Conservation (phyloP, 163 green algal species). For the Scenedesmus sp. region DNA sequence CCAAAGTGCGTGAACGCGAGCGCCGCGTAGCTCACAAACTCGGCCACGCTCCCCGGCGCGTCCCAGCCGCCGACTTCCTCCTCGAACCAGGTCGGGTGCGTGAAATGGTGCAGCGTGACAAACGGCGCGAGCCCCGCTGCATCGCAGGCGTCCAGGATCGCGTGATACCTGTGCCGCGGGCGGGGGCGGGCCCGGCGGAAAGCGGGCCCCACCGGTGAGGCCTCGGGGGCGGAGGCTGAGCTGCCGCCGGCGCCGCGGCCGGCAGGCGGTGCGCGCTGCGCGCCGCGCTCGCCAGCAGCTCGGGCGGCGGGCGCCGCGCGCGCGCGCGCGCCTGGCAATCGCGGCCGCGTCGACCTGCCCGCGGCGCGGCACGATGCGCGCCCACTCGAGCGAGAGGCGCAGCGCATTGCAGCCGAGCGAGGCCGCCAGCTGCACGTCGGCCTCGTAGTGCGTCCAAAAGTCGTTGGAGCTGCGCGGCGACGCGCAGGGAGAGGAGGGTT, state of each 20-base stretch:
- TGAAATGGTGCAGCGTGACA: constrained; percentile 88
- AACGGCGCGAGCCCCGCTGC: constrained; percentile 66
- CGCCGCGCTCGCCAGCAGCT: too few relatives aligned
- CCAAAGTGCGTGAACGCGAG: constrained; percentile 63
- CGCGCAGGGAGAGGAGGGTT: too few relatives aligned
- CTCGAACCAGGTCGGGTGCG: constrained; percentile 65
- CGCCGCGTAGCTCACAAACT: constrained; percentile 64
- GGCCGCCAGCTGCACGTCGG: constrained; percentile 67
- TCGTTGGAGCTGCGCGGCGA: too few relatives aligned
- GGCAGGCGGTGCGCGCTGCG: too few relatives aligned
- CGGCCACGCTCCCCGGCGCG: too few relatives aligned
- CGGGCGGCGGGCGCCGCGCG: too few relatives aligned
- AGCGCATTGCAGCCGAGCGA: constrained; percentile 74
- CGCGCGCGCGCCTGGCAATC: constrained; percentile 63
- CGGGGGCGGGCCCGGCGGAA: too few relatives aligned
- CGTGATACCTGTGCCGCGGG: constrained; percentile 54
- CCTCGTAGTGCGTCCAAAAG: constrained; percentile 57
- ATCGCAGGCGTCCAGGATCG: constrained; percentile 54
- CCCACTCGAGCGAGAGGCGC: constrained; percentile 81
- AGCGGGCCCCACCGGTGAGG: too few relatives aligned
- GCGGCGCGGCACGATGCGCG: constrained; percentile 64
- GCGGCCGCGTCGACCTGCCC: constrained; percentile 58
- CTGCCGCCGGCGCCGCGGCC: too few relatives aligned
- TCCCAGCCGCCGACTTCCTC: too few relatives aligned
- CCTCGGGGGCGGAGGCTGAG: too few relatives aligned